phyloP scores from a whole-genome alignment of 345 rosid genomes.

The Aegle marmelos region DNA sequence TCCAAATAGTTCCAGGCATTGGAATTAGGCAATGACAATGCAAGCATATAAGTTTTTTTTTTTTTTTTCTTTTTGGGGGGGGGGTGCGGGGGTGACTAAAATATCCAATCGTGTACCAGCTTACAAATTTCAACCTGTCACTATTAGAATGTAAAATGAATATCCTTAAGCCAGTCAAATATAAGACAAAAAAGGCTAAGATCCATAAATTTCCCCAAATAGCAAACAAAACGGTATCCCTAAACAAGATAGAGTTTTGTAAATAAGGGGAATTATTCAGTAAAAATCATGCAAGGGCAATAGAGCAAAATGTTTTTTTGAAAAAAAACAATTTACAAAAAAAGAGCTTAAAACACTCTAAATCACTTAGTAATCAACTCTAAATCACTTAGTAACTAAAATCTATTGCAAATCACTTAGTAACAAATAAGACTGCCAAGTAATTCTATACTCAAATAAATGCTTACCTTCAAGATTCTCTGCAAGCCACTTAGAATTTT shows the following conservation, averaged over 20 bases:
- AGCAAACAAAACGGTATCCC: not conserved
- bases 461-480: conserved; percentile 76
- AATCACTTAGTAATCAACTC: not conserved
- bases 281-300: too few species aligned
- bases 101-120: not conserved
- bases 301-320: not conserved
- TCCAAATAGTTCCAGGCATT: not conserved
- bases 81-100: not conserved
- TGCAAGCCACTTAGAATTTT: conserved; percentile 82
- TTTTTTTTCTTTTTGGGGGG: too few species aligned
- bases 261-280: too few species aligned
- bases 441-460: not conserved
- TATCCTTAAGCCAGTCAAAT: not conserved
- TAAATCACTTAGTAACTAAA: too few species aligned
- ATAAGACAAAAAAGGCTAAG: not conserved
- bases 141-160: not conserved
- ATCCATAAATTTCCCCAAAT: not conserved
- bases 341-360: not conserved
- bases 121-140: not conserved
- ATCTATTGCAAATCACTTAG: not conserved
- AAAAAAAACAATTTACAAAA: not conserved
- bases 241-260: not conserved
- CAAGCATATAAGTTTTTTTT: not conserved
- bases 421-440: not conserved
- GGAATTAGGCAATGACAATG: not conserved